These are phyloP conservation scores for Trypanosomatidae sp. DNA, from an alignment of 208 protist genomes.

Conservation along the genomic window DNA sequence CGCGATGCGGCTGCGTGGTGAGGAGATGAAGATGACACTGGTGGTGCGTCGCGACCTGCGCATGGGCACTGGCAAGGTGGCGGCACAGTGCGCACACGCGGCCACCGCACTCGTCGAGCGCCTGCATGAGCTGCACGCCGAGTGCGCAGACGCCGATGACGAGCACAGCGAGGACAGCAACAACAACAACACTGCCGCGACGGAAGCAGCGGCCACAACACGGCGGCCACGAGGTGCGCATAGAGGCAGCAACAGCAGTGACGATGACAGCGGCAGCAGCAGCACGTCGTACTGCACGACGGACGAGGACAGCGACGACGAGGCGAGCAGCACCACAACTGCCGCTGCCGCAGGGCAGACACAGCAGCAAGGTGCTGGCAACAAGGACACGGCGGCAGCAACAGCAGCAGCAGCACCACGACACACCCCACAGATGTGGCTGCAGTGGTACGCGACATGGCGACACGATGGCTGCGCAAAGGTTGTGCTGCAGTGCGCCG, in stretches of 20 bases:
- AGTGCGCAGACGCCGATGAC: not conserved
- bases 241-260: too few species aligned
- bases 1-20: constrained; percentile 3
- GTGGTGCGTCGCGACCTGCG: constrained; percentile 90
- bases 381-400: constrained; percentile 6
- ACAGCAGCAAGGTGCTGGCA: too few species aligned
- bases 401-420: not conserved
- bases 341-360: too few species aligned
- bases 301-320: not conserved
- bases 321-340: too few species aligned
- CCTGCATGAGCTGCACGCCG: constrained; percentile 8
- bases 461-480: constrained; percentile 47
- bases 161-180: not conserved
- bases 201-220: too few species aligned
- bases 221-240: too few species aligned
- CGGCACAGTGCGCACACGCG: constrained; percentile 93
- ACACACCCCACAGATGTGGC: constrained; percentile 7
- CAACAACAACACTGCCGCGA: not conserved
- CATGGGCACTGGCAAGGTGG: constrained; percentile 94
- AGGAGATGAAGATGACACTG: constrained; percentile 87
- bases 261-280: not conserved
- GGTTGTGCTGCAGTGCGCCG: constrained; percentile 62
- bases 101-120: constrained; percentile 80
- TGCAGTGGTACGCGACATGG: constrained; percentile 75
- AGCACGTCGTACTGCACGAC: not conserved